A percentile compares a stretch with the other conserved stretches of the same genome.
These are phyloP conservation scores for Entelexis sorbosivorans DNA, from an alignment of 1,139 yeast genomes.

Conservation along the genomic window DNA sequence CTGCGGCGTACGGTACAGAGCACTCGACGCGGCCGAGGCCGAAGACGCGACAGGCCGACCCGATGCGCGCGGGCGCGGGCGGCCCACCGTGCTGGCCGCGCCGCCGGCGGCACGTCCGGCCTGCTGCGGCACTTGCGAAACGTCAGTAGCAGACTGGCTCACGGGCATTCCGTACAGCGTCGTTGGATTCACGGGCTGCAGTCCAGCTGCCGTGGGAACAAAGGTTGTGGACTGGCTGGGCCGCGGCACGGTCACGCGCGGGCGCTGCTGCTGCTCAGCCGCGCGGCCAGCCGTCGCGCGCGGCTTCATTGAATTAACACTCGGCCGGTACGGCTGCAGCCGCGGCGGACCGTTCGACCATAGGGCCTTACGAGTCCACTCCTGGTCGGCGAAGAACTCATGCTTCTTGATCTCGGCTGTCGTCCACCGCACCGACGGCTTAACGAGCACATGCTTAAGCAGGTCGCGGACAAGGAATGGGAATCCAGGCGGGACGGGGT, in stretches of 20 bases:
- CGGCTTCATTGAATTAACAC: slow-evolving; percentile 24
- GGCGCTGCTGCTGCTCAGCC: background rate
- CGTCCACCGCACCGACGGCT: slow-evolving; percentile 58
- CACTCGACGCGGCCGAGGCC: slow-evolving; percentile 18
- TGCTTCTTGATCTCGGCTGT: slow-evolving; percentile 59
- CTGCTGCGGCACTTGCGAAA: background rate
- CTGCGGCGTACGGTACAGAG: slow-evolving; percentile 11
- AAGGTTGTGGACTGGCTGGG: slow-evolving; percentile 8
- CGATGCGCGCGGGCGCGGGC: slow-evolving; percentile 12
- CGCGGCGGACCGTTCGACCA: slow-evolving; percentile 71
- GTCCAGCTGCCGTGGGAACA: slow-evolving; percentile 23
- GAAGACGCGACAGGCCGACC: slow-evolving; percentile 17
- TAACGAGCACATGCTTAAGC: slow-evolving; percentile 54
- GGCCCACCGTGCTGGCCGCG: slow-evolving; percentile 14
- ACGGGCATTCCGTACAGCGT: slow-evolving; percentile 22
- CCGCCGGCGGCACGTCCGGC: slow-evolving; percentile 8
- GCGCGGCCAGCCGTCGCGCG: slow-evolving; percentile 9
- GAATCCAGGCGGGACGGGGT: slow-evolving; percentile 66
- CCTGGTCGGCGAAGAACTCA: slow-evolving; percentile 54
- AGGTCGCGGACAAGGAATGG: slow-evolving; percentile 63
- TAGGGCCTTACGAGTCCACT: slow-evolving; percentile 52
- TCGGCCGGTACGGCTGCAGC: slow-evolving; percentile 57
- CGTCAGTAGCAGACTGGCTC: background rate
- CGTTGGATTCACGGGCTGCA: slow-evolving; percentile 20
- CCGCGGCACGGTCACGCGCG: background rate